These are phyloP conservation scores for Tilletia caries DNA, from an alignment of 1,284 basidiomycete genomes.

Conservation along the genomic window DNA sequence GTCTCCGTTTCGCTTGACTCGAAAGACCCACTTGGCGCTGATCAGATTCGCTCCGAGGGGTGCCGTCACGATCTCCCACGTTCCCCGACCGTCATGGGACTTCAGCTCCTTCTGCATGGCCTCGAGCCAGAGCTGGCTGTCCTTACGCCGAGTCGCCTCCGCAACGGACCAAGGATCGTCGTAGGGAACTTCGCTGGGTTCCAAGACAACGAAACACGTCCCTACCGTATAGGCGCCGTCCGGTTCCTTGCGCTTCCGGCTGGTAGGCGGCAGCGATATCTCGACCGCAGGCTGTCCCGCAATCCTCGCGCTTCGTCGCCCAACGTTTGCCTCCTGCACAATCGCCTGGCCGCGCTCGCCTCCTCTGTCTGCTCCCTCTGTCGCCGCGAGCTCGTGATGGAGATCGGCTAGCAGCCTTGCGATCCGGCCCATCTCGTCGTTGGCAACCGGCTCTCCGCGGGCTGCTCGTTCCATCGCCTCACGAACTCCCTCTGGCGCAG, in stretches of 20 bases:
- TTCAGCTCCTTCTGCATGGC: constrained; percentile 50
- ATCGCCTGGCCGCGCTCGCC: neutral
- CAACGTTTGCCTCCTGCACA: neutral
- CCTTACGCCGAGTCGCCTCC: constrained; percentile 41
- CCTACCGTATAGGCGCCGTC: neutral
- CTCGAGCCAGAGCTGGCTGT: constrained; percentile 47
- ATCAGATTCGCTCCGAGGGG: constrained; percentile 42
- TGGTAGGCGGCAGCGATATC: neutral
- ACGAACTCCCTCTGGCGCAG: too few relatives aligned
- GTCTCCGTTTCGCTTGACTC: constrained; percentile 52
- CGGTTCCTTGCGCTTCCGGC: neutral
- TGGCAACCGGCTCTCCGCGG: too few relatives aligned
- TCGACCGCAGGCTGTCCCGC: neutral
- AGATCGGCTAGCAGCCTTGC: neutral
- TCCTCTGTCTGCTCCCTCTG: neutral
- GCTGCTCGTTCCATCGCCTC: neutral
- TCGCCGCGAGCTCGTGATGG: neutral
- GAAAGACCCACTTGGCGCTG: constrained; percentile 55
- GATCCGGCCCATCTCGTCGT: too few relatives aligned
- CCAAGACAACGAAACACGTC: neutral
- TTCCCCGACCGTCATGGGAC: constrained; percentile 35
- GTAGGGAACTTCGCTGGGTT: too few relatives aligned
- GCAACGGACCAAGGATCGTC: constrained; percentile 21
- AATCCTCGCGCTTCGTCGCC: neutral
- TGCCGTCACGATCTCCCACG: constrained; percentile 38